Evolutionary conservation across 768 basidiomycete species (phyloP).

Genomic region (Boletus huronensis): DNA sequence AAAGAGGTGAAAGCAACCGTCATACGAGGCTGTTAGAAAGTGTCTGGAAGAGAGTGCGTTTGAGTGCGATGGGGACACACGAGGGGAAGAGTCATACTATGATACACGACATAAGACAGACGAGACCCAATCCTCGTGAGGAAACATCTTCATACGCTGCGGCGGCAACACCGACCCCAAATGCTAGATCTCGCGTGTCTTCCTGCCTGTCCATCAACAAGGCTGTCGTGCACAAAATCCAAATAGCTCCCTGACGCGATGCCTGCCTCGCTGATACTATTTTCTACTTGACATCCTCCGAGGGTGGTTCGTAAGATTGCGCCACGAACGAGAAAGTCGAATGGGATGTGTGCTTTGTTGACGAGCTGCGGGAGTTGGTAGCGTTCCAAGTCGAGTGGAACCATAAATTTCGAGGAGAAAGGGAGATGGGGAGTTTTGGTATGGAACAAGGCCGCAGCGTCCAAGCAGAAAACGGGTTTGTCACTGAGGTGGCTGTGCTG

Average conservation of each 20-base stretch:
- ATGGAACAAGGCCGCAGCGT: no score
- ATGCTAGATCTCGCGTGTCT: constrained; percentile 91
- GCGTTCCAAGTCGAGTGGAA: no score
- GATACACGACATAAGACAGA: constrained; percentile 22
- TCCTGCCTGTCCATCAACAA: constrained; percentile 39
- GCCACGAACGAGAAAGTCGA: constrained; percentile 87
- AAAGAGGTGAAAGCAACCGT: constrained; percentile 61
- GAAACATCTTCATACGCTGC: constrained; percentile 70
- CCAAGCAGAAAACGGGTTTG: no score
- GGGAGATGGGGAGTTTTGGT: no score
- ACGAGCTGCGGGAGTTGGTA: no score
- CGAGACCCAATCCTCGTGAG: constrained; percentile 92
- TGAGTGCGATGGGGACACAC: background rate
- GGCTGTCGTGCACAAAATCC: background rate
- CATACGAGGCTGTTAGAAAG: constrained; percentile 79
- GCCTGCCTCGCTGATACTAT: constrained; percentile 65
- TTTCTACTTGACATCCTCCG: constrained; percentile 69
- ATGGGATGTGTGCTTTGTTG: constrained; percentile 57
- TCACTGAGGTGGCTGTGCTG: no score
- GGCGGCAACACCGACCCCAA: constrained; percentile 88
- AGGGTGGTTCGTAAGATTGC: constrained; percentile 69
- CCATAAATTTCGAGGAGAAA: no score
- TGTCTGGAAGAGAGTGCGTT: constrained; percentile 40
- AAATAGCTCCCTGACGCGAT: background rate
- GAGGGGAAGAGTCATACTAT: constrained; percentile 4